Base-by-base conservation (phyloP, 1,139 yeast genomes). In the Blastobotrys ciferrii region DNA sequence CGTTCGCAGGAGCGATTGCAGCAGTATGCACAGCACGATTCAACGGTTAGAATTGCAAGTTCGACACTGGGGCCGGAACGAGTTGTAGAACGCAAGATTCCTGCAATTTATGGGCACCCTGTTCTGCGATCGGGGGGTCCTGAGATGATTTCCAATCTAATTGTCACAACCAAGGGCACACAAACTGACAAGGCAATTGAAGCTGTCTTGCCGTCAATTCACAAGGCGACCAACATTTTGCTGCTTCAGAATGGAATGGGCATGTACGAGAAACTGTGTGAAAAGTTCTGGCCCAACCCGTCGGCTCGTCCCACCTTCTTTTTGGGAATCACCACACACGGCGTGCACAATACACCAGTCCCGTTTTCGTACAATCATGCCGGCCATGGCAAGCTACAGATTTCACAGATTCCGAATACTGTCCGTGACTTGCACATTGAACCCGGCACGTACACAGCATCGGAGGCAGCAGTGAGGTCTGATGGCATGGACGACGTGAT, bases 181-280 rank as follows among this genome's bases (percentile, higher is more conserved):
- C 82, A 76, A 36, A 74, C 80, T 0, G 67, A 66, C 13, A 51
- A 60, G 2, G 85, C 85, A 1, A 54, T 86, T 17, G 56, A 61
- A 35, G 74, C 74, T 25, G 75, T 79, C 53, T 56, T 70, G 23
- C 69, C 70, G 2, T 66, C 71, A 39, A 71, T 81, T 40, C 56
- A 64, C 17, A 55, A 67, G 4, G 55, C 67, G 2, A 75, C 91
- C 1, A 81, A 78, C 49, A 65, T 89, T 2, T 58, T 89, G 39
- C 66, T 91, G n/a, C 60, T 89, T 4, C 95, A 89, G 58, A 86
- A 87, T 60, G 95, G 94, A 2, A 73, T 82, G 74, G 95, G 95
- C 1, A 73, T 80, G 40, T 69, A 78, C 2, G 84, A 83, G 13
- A 72, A 73, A 40, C 63, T 88, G 32, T 71, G 73, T 13, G 66